Evolutionary conservation across 805 yeast species (phyloP).

Genomic region (Tetrapisispora namnaoensis): DNA sequence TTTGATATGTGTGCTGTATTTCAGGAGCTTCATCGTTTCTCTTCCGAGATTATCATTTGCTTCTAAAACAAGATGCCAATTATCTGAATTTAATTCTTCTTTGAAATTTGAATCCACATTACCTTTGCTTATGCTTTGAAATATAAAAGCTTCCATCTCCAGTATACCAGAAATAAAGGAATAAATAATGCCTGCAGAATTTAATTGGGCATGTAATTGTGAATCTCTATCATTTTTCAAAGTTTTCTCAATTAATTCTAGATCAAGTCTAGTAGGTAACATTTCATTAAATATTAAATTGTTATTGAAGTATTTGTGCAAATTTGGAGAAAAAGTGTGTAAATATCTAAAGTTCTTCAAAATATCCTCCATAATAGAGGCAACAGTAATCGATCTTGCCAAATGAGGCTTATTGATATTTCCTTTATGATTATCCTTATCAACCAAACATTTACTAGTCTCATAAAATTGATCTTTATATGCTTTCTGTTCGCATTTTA

Average conservation of each 20-base stretch:
- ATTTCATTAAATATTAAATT: slow-evolving; percentile 1
- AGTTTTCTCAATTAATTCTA: background rate
- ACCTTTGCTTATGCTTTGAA: background rate
- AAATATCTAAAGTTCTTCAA: slow-evolving; percentile 10
- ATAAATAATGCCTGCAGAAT: background rate
- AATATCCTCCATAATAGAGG: slow-evolving; percentile 8
- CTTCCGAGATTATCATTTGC: background rate
- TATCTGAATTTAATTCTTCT: background rate
- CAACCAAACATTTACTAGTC: background rate
- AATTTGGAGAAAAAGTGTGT: slow-evolving; percentile 14
- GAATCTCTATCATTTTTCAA: background rate
- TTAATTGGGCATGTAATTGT: background rate
- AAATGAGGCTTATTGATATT: background rate
- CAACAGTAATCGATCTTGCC: slow-evolving; percentile 8
- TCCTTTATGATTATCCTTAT: background rate
- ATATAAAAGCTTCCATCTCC: background rate
- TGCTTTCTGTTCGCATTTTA: slow-evolving; percentile 15
- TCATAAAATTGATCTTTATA: slow-evolving; percentile 4
- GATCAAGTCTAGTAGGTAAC: background rate
- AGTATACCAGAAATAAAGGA: background rate
- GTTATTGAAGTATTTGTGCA: slow-evolving; percentile 1
- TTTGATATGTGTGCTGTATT: background rate
- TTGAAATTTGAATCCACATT: background rate
- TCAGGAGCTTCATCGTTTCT: background rate
- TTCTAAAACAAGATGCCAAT: background rate